Evolutionary conservation across 208 protist genomes (phyloP).

Genomic region (Wallacemonas sp.): DNA sequence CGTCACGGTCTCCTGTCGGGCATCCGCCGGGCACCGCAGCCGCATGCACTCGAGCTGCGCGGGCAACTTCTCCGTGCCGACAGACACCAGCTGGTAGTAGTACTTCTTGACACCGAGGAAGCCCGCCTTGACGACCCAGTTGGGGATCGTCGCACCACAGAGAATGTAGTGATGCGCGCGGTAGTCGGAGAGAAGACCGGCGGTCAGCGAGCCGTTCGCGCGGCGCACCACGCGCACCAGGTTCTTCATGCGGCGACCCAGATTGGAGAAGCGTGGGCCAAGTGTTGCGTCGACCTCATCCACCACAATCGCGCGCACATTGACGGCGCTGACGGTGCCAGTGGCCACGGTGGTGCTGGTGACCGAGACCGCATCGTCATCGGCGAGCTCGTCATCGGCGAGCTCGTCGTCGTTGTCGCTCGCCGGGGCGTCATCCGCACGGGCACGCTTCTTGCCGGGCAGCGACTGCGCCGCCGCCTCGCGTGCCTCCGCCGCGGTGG

Average conservation of each 20-base stretch:
- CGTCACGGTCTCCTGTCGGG: constrained; percentile 44
- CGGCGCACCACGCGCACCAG: constrained; percentile 75
- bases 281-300: constrained; percentile 91
- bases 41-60: constrained; percentile 63
- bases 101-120: constrained; percentile 93
- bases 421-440: constrained; percentile 22
- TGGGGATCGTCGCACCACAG: constrained; percentile 90
- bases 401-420: constrained; percentile 32
- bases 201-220: constrained; percentile 74
- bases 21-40: constrained; percentile 37
- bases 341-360: constrained; percentile 11
- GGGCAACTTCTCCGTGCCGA: constrained; percentile 80
- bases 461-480: constrained; percentile 25
- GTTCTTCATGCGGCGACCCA: constrained; percentile 88
- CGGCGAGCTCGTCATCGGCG: constrained; percentile 26
- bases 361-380: constrained; percentile 21
- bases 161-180: constrained; percentile 91
- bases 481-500: constrained; percentile 41
- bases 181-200: constrained; percentile 74
- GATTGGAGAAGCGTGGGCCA: constrained; percentile 82
- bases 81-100: constrained; percentile 86
- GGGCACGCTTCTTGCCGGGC: constrained; percentile 23
- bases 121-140: constrained; percentile 90
- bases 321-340: constrained; percentile 47
- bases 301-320: constrained; percentile 81